Evolutionary conservation across 306 rosid genomes (phyloP).

Genomic region (Hippophae gyantsensis): DNA sequence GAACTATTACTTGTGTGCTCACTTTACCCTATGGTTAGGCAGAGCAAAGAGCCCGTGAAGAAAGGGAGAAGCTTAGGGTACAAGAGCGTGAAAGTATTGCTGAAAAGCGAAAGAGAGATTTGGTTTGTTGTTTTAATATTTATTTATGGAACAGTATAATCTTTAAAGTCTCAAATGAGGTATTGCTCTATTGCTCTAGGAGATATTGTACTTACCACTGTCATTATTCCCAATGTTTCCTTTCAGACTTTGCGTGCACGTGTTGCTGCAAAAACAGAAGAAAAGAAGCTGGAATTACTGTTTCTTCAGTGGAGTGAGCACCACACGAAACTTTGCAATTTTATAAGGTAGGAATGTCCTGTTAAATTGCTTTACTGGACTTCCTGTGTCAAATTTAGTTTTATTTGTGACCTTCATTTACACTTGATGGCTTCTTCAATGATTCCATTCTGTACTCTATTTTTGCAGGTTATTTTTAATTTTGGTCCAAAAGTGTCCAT

Average conservation of each 20-base stretch:
- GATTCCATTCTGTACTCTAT: slow-evolving; percentile 8
- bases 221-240: slow-evolving; percentile 8
- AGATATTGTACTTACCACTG: slow-evolving; percentile 5
- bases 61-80: slow-evolving; percentile 85
- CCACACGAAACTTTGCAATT: slow-evolving; percentile 79
- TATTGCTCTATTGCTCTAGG: not conserved
- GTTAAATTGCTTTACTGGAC: not conserved
- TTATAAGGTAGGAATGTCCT: slow-evolving; percentile 59
- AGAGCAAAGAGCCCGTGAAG: slow-evolving; percentile 97
- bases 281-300: slow-evolving; percentile 91
- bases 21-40: slow-evolving; percentile 39
- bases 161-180: not conserved
- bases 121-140: slow-evolving; percentile 37
- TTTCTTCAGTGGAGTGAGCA: slow-evolving; percentile 96
- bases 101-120: slow-evolving; percentile 81
- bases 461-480: slow-evolving; percentile 91
- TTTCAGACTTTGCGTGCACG: slow-evolving; percentile 89
- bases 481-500: slow-evolving; percentile 99
- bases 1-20: not conserved
- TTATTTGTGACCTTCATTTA: slow-evolving; percentile 15
- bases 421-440: slow-evolving; percentile 1
- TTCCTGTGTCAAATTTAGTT: slow-evolving; percentile 12
- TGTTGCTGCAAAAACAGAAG: slow-evolving; percentile 94
- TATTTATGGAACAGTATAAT: not conserved
- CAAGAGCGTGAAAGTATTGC: slow-evolving; percentile 89